Base-by-base conservation (phyloP, 257 asterid genomes). In the Fraxinus excelsior region DNA sequence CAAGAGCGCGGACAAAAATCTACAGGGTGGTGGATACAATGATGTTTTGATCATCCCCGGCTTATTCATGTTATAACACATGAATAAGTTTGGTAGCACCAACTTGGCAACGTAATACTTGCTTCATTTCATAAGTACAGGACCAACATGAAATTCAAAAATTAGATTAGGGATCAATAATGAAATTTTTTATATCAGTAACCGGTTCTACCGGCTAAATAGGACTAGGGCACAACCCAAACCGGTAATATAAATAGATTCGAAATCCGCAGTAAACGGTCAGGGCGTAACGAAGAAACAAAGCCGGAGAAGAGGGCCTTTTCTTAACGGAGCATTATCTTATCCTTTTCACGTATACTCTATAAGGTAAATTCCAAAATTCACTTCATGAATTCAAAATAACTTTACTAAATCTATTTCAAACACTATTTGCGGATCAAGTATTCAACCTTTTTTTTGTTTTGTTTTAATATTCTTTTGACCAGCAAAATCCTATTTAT, bases 271-370 rank as follows among this genome's bases (percentile, higher is more conserved):
- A 40, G 80, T 70, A 21, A 44, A 70, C 72, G 81, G 66, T 76
- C 66, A 81, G 83, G 81, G 82, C 79, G 26, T 74, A 80, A 86
- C 85, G 82, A 78, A 80, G 74, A 80, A 76, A 75, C 87, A 78
- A 76, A 79, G 83, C 88, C 86, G 75, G 87, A 76, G 84, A 74
- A 84, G 84, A 84, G 84, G 85, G 86, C 82, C 78, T 83, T 67
- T 75, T 73, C 72, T 78, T 81, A 31, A 76, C 37, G 75, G 81
- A 78, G 76, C 81, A 69, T 8, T 38, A 58, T 73, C 83, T 79
- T 72, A 66, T 80, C 84, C 46, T 42, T 72, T 49, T 16, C 31
- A 19, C 80, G 25, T 70, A 74, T 5, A 62, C 18, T 18, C 29
- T 38, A 58, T 28, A 11, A 25, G 62, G 62, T 71, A 71, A 42